phyloP scores from a whole-genome alignment of 495 filamentous ascomycete genomes.

The Penicillium mononematosum region DNA sequence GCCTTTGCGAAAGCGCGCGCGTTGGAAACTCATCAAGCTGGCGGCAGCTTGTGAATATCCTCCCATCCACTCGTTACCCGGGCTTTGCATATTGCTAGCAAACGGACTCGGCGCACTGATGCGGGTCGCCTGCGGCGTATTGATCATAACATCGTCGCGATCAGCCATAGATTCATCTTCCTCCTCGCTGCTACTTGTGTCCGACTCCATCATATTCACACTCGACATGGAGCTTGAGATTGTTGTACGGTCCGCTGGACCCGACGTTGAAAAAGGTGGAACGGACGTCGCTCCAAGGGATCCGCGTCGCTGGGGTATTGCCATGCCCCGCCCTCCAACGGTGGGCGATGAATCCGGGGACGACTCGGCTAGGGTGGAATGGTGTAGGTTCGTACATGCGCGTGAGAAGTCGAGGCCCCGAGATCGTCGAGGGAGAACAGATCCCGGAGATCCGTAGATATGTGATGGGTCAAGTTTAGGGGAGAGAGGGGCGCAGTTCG shows the following conservation, averaged over 20 bases:
- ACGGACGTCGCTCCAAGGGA: conserved; percentile 44
- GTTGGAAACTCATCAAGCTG: conserved; percentile 74
- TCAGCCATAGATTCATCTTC: conserved; percentile 78
- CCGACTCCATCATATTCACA: conserved; percentile 73
- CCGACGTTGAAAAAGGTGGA: conserved; percentile 42
- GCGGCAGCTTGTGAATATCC: conserved; percentile 64
- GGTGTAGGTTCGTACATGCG: conserved; percentile 91
- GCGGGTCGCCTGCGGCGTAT: conserved; percentile 49
- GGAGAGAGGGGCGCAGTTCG: conserved; percentile 69
- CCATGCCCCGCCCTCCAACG: conserved; percentile 74
- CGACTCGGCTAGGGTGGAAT: conserved; percentile 86
- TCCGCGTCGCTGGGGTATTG: conserved; percentile 64
- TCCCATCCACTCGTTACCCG: conserved; percentile 58
- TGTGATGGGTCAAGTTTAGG: conserved; percentile 81
- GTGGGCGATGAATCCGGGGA: conserved; percentile 94
- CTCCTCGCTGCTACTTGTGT: conserved; percentile 71
- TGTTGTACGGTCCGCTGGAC: conserved; percentile 61
- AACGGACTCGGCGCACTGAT: conserved; percentile 49
- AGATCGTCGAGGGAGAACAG: conserved; percentile 80
- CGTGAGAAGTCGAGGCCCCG: conserved; percentile 89
- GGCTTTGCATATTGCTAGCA: conserved; percentile 44
- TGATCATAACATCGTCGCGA: conserved; percentile 74
- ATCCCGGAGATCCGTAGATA: conserved; percentile 79
- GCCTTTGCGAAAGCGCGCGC: conserved; percentile 55
- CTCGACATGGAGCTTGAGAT: conserved; percentile 86